Conservation (phyloP, 257 asterid species). For the Solanum dulcamara region DNA sequence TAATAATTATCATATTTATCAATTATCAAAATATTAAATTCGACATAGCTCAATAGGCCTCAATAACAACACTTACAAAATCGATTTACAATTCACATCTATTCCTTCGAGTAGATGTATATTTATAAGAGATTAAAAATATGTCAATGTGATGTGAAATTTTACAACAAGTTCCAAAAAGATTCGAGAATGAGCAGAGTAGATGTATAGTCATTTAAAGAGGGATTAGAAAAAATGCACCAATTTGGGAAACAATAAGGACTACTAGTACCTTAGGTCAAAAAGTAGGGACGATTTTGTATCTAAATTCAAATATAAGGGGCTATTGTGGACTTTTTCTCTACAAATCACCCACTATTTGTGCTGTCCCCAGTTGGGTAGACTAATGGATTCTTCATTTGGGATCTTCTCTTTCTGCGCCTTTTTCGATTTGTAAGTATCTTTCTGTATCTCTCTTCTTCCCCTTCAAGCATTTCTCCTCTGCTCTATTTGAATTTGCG, state of each 20-base stretch:
- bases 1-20: not conserved
- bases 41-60: not conserved
- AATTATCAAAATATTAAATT: not conserved
- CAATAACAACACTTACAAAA: not conserved
- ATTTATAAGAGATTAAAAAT: not conserved
- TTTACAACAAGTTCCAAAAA: not conserved
- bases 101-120: not conserved
- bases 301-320: not conserved
- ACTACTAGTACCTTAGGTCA: not conserved
- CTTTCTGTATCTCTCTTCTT: not conserved
- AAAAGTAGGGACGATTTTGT: not conserved
- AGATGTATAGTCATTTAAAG: not conserved
- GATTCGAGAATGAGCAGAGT: not conserved
- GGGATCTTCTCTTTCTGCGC: not conserved
- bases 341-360: not conserved
- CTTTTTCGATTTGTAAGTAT: not conserved
- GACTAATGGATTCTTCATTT: not conserved
- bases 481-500: not conserved
- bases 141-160: not conserved
- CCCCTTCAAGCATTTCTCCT: not conserved
- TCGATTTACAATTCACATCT: not conserved
- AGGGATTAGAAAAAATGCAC: not conserved
- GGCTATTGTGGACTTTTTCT: not conserved
- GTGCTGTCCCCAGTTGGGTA: not conserved
- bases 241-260: not conserved